A percentile compares a stretch with the other conserved stretches of the same genome.
Conservation (phyloP, 768 basidiomycete species). For the Suillus decipiens region DNA sequence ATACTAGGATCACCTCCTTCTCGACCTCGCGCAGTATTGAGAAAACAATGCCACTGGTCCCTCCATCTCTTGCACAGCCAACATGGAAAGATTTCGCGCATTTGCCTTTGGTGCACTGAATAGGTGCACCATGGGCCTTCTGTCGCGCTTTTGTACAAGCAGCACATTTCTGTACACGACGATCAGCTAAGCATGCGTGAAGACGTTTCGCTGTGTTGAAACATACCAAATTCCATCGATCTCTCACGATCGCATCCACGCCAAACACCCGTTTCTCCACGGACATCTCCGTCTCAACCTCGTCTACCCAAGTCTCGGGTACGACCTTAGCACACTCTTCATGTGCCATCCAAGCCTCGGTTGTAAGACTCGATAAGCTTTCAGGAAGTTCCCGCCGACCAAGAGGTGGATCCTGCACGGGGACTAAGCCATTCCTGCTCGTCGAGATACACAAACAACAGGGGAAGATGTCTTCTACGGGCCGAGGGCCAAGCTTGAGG, state of each 20-base stretch:
- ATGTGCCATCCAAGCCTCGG: slow-evolving; percentile 72
- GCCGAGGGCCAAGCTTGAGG: slow-evolving; percentile 67
- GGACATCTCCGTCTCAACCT: slow-evolving; percentile 43
- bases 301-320: slow-evolving; percentile 92
- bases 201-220: not conserved
- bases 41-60: slow-evolving; percentile 56
- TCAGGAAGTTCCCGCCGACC: slow-evolving; percentile 54
- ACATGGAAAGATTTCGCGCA: slow-evolving; percentile 94
- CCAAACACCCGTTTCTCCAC: slow-evolving; percentile 69
- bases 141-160: slow-evolving; percentile 70
- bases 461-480: slow-evolving; percentile 58
- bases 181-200: not conserved
- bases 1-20: slow-evolving; percentile 76
- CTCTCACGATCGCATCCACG: slow-evolving; percentile 85
- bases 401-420: slow-evolving; percentile 67
- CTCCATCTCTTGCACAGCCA: slow-evolving; percentile 74
- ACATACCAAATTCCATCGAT: slow-evolving; percentile 89
- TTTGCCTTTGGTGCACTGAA: slow-evolving; percentile 94
- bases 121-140: slow-evolving; percentile 76
- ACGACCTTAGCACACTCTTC: slow-evolving; percentile 77
- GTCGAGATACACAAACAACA: slow-evolving; percentile 70
- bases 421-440: slow-evolving; percentile 54
- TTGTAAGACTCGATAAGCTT: slow-evolving; percentile 22
- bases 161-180: slow-evolving; percentile 77
- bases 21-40: slow-evolving; percentile 67